Conservation (phyloP, 495 filamentous ascomycete genomes). For the Podospora anserina region DNA sequence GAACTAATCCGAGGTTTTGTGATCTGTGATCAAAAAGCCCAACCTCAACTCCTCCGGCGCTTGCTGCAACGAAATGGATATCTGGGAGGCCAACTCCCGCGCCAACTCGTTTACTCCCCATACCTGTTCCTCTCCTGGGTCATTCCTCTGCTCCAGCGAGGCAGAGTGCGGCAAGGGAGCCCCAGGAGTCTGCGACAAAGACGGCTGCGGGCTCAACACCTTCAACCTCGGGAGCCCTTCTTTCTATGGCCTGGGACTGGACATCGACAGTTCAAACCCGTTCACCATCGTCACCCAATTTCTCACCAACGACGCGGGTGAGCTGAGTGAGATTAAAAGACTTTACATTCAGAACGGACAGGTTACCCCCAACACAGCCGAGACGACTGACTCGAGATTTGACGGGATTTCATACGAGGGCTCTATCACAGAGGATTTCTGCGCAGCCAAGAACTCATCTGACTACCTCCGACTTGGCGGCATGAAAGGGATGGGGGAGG, state of each 20-base stretch:
- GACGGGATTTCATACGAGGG: slow-evolving; percentile 42
- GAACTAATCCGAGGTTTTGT: background rate
- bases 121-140: slow-evolving; percentile 46
- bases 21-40: slow-evolving; percentile 23
- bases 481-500: slow-evolving; percentile 55
- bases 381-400: slow-evolving; percentile 35
- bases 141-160: slow-evolving; percentile 49
- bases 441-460: slow-evolving; percentile 52
- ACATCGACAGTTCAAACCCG: slow-evolving; percentile 57
- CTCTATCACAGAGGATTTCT: slow-evolving; percentile 56
- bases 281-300: slow-evolving; percentile 71
- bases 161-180: slow-evolving; percentile 40
- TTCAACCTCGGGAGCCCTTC: slow-evolving; percentile 48
- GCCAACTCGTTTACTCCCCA: slow-evolving; percentile 59
- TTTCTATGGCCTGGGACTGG: slow-evolving; percentile 56
- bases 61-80: slow-evolving; percentile 63
- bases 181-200: slow-evolving; percentile 61
- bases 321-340: slow-evolving; percentile 55
- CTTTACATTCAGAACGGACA: slow-evolving; percentile 60
- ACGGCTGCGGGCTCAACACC: slow-evolving; percentile 63
- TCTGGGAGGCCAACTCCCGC: slow-evolving; percentile 60
- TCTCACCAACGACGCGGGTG: slow-evolving; percentile 50
- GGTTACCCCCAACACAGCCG: slow-evolving; percentile 44
- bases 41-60: slow-evolving; percentile 49
- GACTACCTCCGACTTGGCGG: slow-evolving; percentile 56